Base-by-base conservation (phyloP, 2,329 filamentous ascomycete species). In the Xylaria sp. region DNA sequence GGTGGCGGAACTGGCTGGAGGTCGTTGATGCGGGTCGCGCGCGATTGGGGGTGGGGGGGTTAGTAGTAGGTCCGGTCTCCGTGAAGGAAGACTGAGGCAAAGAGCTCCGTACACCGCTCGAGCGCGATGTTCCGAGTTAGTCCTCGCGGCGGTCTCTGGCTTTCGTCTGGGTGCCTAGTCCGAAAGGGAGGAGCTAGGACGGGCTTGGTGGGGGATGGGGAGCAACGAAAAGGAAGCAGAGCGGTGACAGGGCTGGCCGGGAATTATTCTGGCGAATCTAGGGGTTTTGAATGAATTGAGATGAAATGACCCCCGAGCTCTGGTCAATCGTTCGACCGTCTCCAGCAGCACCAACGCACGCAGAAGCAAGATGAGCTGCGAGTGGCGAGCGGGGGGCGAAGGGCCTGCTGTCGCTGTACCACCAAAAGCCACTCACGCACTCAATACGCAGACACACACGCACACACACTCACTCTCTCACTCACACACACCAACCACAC, bases 151-250 rank as follows among this genome's bases (percentile, higher is more conserved):
- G 19, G 23, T 49, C 37, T 47, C 15, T 23, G n/a, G 35, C n/a
- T 25, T 27, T 11, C 19, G 11, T 35, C 31, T 27, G 38, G 38
- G 25, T 15, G 25, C 31, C 27, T 47, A 54, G 33, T 31, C 48
- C 40, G 29, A 51, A 33, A 54, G 17, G 37, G 23, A 41, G 58
- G 47, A 53, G 43, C 43, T 61, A 61, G 46, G 54, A n/a, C n/a
- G 58, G 19, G 43, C 33, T 56, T 53, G 43, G 57, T 54, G 64
- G 64, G n/a, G 53, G 51, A 66, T 59, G 54, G 58, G 31, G 53
- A 46, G 52, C 29, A 17, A 64, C 35, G 40, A 54, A 41, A 35
- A 58, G 41, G 40, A 49, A 58, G 44, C 23, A 54, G 44, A 56
- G 25, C 60, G 49, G 46, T 47, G 56, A 57, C 35, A 56, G 43